Base-by-base conservation (phyloP, 257 asterid species). In the Solanum habrochaites region DNA sequence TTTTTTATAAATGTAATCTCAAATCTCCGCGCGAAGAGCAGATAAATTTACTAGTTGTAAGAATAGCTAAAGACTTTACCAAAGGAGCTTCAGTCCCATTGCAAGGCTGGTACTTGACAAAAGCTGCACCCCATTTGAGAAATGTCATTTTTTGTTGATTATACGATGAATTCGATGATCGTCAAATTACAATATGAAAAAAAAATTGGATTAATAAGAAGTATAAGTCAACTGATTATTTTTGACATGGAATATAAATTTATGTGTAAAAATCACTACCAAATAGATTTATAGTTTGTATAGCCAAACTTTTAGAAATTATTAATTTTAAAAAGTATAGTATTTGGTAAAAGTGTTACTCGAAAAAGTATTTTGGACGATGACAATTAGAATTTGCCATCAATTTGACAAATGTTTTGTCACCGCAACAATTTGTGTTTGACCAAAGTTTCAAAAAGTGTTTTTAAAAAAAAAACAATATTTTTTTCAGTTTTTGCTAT, bases 81-180 rank as follows among this genome's bases (percentile, higher is more conserved):
- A 31, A 92, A 92, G 80, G 80, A 91, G 88, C 91, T 82, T 87
- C 86, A 92, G 72, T 90, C 8, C 92, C 94, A 86, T 91, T 89
- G 90, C 90, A 70, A 92, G 15, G 70, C 92, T 21, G 94, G 94
- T 20, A 91, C 86, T 87, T 90, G 92, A 60, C 94, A 73, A 90
- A 92, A n/a, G 95, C 94, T 91, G 89, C 90, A 52, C 47, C 21
- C 12, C 12, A n/a, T n/a, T 35, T 25, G 11, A 45, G 5, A 40
- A 42, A 8, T 39, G 16, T 6, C 35, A 71, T 52, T 14, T 29
- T n/a, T n/a, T n/a, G n/a, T n/a, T n/a, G n/a, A n/a, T n/a, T n/a
- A n/a, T n/a, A n/a, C n/a, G n/a, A n/a, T n/a, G 47, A 56, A 56
- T 20, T 4, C 72, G n/a, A 56, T 29, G 35, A 42, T 43, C 9